Evolutionary conservation across 1,284 basidiomycete genomes (phyloP), one percentile per base, ranked within the genome.

Genomic region (Naganishia sp.): DNA sequence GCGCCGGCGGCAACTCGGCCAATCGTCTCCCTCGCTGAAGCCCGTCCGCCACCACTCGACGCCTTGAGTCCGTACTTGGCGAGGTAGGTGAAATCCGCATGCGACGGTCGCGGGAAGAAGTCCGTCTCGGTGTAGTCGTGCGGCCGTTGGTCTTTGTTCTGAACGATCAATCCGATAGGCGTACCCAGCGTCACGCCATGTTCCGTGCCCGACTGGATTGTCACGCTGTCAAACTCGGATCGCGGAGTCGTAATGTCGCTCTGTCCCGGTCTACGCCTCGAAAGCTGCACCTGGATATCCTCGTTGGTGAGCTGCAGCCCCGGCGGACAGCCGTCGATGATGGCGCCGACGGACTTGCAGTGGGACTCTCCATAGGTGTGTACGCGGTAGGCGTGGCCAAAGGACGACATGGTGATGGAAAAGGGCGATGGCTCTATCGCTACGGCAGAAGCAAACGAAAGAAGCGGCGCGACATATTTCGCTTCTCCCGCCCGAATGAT

Each of bases 81-180:
- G 63, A 99, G 87, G 81, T 99, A 99, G 39, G 96, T 99, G 81
- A 90, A 98, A 79, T 99, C 96, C 59, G 96, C 96, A 77, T 99
- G 96, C 72, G 90, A 93, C 21, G 96, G 96, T 36, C 96, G 88
- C 46, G 96, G 96, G 83, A 93, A 99, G 66, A 94, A 83, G 78
- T 99, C 95, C 0, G 95, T 99, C 82, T 98, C 96, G 73, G 93
- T 89, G 82, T 99, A 99, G 81, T 99, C 96, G 77, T 98, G 90
- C 23, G 96, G 96, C 52, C 96, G 86, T 77, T 99, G 96, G 79
- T 99, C 96, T 81, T 98, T 94, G 81, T 99, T 99, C 76, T 88
- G 92, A 44, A 99, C 94, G 65, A 98, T 84, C 55, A 99, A 87
- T 6, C 89, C 93, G 74, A 99, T 96, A 31, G 96, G 96, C 28